Conservation (phyloP, 2,329 filamentous ascomycete genomes). For the Aureobasidium sp. region DNA sequence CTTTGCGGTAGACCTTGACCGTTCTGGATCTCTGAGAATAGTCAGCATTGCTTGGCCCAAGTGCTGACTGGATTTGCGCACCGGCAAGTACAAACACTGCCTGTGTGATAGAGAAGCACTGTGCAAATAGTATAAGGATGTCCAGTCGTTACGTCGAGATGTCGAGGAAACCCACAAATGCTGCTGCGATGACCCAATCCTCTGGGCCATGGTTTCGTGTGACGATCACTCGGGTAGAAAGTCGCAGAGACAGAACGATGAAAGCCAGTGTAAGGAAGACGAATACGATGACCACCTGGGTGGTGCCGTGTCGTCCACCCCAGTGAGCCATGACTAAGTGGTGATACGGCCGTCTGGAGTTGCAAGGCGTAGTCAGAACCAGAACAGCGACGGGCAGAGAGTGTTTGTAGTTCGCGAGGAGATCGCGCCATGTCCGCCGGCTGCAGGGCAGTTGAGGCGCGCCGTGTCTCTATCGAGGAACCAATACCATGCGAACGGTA, state of each 20-base stretch:
- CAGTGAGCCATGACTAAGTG: background rate
- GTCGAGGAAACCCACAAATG: background rate
- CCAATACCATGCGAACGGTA: background rate
- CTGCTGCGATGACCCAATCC: conserved; percentile 13
- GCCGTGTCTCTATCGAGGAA: background rate
- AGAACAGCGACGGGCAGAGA: background rate
- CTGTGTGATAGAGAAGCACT: conserved; percentile 7
- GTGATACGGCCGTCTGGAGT: background rate
- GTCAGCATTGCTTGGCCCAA: background rate
- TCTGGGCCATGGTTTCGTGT: conserved; percentile 14
- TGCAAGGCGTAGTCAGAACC: background rate
- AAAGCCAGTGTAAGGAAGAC: conserved; percentile 10
- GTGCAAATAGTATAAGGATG: background rate
- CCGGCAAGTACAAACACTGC: background rate
- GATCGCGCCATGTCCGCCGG: background rate
- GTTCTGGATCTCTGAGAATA: background rate
- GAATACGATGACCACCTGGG: conserved; percentile 1
- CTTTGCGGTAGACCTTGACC: background rate
- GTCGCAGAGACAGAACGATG: conserved; percentile 12
- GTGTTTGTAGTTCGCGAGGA: background rate
- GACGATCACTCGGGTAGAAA: conserved; percentile 13
- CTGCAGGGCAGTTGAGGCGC: background rate
- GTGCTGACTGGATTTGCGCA: background rate
- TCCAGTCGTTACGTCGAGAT: too few species aligned
- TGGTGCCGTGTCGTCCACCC: background rate